These are phyloP conservation scores for Pistacia atlantica DNA, from an alignment of 345 rosid genomes.

Conservation along the genomic window DNA sequence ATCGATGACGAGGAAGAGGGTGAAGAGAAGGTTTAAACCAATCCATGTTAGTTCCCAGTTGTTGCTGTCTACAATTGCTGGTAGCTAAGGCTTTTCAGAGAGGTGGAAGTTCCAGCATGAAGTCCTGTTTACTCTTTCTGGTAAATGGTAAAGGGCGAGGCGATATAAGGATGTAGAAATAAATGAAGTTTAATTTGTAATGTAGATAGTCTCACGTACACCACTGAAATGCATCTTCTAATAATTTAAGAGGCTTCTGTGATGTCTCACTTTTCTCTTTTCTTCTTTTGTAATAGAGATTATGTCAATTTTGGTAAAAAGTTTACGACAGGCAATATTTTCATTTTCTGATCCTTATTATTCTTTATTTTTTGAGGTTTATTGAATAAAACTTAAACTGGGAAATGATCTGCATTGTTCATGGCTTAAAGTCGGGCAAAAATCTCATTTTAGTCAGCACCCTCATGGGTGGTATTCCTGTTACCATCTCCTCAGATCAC, in stretches of 20 bases:
- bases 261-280: too few species aligned
- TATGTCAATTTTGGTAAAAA: too few species aligned
- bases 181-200: background rate
- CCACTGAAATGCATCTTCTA: constrained; percentile 10
- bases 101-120: background rate
- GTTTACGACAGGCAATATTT: too few species aligned
- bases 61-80: background rate
- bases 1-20: constrained; percentile 67
- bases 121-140: constrained; percentile 5
- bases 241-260: background rate
- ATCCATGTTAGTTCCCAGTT: background rate
- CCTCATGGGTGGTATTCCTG: too few species aligned
- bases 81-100: background rate
- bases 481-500: too few species aligned
- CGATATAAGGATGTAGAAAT: constrained; percentile 1
- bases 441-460: too few species aligned
- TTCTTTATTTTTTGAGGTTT: too few species aligned
- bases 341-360: too few species aligned
- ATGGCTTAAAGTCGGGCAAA: too few species aligned
- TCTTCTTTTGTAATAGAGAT: background rate
- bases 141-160: constrained; percentile 3
- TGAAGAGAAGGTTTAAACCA: constrained; percentile 26
- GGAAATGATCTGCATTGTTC: too few species aligned
- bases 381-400: too few species aligned
- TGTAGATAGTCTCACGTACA: constrained; percentile 25